Evolutionary conservation across 2,329 filamentous ascomycete species (phyloP).

Genomic region (Talaromyces amestolkiae): DNA sequence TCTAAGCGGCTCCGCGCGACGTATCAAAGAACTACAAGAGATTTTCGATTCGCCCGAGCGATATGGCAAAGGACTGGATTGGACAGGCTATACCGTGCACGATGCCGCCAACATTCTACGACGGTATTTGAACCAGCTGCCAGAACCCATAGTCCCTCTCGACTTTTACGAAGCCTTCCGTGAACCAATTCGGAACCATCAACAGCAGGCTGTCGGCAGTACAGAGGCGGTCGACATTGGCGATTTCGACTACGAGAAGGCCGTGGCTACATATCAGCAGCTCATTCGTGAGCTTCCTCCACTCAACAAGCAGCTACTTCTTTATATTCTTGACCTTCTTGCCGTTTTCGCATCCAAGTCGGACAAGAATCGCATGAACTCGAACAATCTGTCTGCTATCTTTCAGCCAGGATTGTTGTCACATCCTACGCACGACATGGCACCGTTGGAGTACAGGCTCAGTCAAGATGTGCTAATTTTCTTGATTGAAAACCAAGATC

Average conservation of each 20-base stretch:
- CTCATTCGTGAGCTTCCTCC: conserved; percentile 91
- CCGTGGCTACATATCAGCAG: conserved; percentile 79
- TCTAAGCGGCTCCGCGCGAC: conserved; percentile 91
- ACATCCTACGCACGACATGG: conserved; percentile 92
- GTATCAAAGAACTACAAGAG: conserved; percentile 92
- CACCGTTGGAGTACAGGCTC: conserved; percentile 85
- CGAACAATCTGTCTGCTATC: conserved; percentile 89
- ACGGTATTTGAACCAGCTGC: conserved; percentile 91
- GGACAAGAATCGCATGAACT: conserved; percentile 95
- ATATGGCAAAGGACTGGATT: conserved; percentile 94
- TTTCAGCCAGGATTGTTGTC: conserved; percentile 96
- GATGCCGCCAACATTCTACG: conserved; percentile 96
- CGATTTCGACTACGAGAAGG: conserved; percentile 69
- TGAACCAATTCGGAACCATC: conserved; percentile 69
- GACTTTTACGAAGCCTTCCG: conserved; percentile 91
- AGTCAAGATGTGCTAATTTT: conserved; percentile 98
- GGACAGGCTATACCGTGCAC: conserved; percentile 97
- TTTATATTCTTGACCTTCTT: conserved; percentile 93
- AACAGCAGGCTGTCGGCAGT: conserved; percentile 68
- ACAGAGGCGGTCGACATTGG: conserved; percentile 68
- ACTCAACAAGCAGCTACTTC: conserved; percentile 84
- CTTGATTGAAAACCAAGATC: conserved; percentile 95
- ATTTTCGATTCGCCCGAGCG: conserved; percentile 92
- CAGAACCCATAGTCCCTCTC: conserved; percentile 92
- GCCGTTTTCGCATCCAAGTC: conserved; percentile 97